Conservation (phyloP, 2,329 filamentous ascomycete genomes). For the Fusarium guadeloupense region DNA sequence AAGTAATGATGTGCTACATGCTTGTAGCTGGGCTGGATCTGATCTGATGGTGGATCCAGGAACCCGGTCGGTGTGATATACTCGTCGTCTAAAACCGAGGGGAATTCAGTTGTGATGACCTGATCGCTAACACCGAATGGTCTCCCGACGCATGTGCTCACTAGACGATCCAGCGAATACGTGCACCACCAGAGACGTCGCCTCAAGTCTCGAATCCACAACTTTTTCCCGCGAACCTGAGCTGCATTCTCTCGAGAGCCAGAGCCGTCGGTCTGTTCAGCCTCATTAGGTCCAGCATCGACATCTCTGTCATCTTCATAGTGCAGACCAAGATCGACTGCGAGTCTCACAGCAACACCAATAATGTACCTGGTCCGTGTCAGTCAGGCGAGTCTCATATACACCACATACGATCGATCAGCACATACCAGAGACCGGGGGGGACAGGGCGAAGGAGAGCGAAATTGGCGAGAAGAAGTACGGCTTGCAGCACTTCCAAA, state of each 20-base stretch:
- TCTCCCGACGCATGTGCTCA: conserved; percentile 90
- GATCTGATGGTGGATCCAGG: conserved; percentile 64
- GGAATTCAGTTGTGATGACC: conserved; percentile 94
- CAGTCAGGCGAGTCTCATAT: conserved; percentile 15
- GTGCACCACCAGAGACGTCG: conserved; percentile 96
- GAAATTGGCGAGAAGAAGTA: conserved; percentile 89
- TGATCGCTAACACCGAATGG: conserved; percentile 97
- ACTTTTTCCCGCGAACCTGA: conserved; percentile 70
- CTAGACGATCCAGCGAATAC: conserved; percentile 93
- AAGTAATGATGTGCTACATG: conserved; percentile 93
- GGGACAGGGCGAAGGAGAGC: conserved; percentile 90
- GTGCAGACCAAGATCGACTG: conserved; percentile 90
- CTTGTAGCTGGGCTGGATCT: conserved; percentile 81
- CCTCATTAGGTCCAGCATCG: conserved; percentile 56
- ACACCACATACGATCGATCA: conserved; percentile 4
- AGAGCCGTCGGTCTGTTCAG: conserved; percentile 50
- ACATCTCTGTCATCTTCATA: conserved; percentile 83
- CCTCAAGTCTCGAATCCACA: conserved; percentile 87
- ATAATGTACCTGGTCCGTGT: conserved; percentile 76
- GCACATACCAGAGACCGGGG: conserved; percentile 80
- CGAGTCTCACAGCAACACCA: conserved; percentile 88
- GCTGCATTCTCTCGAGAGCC: conserved; percentile 47
- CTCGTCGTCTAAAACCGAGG: conserved; percentile 85
- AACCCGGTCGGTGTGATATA: conserved; percentile 87
- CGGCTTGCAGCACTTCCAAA: conserved; percentile 91